Evolutionary conservation across 2,329 filamentous ascomycete species (phyloP).

Genomic region (Alternaria postmessia): DNA sequence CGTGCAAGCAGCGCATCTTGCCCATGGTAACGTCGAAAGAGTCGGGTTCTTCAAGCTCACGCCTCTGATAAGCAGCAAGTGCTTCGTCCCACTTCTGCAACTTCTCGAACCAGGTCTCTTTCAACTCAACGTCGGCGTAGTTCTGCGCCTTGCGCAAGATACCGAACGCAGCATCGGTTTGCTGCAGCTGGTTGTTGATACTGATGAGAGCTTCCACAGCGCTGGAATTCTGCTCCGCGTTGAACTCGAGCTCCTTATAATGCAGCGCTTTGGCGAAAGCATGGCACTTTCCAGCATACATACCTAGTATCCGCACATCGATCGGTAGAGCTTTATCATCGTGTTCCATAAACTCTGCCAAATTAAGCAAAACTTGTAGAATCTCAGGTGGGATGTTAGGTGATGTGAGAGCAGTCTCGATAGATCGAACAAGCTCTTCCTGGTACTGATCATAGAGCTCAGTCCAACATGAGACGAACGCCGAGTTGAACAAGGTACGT

Average conservation of each 20-base stretch:
- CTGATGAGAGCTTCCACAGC: slow-evolving; percentile 97
- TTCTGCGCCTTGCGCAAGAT: slow-evolving; percentile 95
- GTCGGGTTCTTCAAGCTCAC: slow-evolving; percentile 73
- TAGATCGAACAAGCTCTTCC: slow-evolving; percentile 93
- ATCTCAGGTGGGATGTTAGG: slow-evolving; percentile 96
- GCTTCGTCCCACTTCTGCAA: slow-evolving; percentile 98
- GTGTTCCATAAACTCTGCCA: slow-evolving; percentile 99
- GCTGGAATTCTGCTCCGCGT: slow-evolving; percentile 94
- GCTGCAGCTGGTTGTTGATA: slow-evolving; percentile 99
- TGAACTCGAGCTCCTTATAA: slow-evolving; percentile 98
- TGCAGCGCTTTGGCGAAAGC: slow-evolving; percentile 98
- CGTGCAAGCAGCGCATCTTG: slow-evolving; percentile 98
- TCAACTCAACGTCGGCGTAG: slow-evolving; percentile 93
- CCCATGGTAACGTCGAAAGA: slow-evolving; percentile 98
- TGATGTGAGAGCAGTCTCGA: slow-evolving; percentile 94
- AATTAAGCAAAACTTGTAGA: slow-evolving; percentile 88
- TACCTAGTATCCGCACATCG: slow-evolving; percentile 91
- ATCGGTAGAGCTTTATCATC: slow-evolving; percentile 98
- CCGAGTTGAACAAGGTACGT: slow-evolving; percentile 95
- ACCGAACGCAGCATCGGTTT: slow-evolving; percentile 97
- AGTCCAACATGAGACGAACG: slow-evolving; percentile 98
- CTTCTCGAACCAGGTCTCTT: slow-evolving; percentile 99
- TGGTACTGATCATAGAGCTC: slow-evolving; percentile 97
- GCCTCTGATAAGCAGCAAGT: slow-evolving; percentile 86
- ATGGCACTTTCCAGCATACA: slow-evolving; percentile 95